Percentiles rank a stretch among this genome's conserved stretches.
Conservation (phyloP, 495 filamentous ascomycete species). For the Xylaria castorea region DNA sequence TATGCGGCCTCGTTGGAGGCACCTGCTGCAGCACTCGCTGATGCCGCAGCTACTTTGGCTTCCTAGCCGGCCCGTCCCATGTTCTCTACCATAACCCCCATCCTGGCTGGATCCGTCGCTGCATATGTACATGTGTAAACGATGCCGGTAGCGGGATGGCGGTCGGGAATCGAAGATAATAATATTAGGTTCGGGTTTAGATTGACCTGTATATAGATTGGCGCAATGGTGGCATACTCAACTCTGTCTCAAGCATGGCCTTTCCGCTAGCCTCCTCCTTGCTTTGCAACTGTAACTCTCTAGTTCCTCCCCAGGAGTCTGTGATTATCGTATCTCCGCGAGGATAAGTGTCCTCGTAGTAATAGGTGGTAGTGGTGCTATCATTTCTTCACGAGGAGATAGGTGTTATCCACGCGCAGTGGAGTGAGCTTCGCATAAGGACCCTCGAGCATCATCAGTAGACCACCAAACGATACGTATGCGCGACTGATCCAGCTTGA, state of each 20-base stretch:
- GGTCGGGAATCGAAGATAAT: not conserved
- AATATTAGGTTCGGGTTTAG: slow-evolving; percentile 14
- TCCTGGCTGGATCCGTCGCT: not conserved
- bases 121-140: slow-evolving; percentile 14
- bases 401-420: slow-evolving; percentile 88
- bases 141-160: slow-evolving; percentile 5
- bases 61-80: not conserved
- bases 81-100: too few relatives aligned
- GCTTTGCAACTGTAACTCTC: slow-evolving; percentile 19
- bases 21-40: slow-evolving; percentile 7
- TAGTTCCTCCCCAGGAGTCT: slow-evolving; percentile 23
- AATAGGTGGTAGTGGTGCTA: slow-evolving; percentile 8
- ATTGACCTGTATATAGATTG: slow-evolving; percentile 26
- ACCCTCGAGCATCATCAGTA: slow-evolving; percentile 88
- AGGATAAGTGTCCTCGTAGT: not conserved
- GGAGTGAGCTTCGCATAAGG: slow-evolving; percentile 96
- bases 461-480: slow-evolving; percentile 89
- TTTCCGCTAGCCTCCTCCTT: not conserved
- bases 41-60: slow-evolving; percentile 14
- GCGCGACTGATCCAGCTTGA: slow-evolving; percentile 68
- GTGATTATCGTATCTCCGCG: slow-evolving; percentile 5
- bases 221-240: slow-evolving; percentile 7
- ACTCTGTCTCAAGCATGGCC: not conserved
- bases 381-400: slow-evolving; percentile 91
- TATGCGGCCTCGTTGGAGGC: slow-evolving; percentile 31